Conservation (phyloP, 2,329 filamentous ascomycete species). For the Helotiales sp. region DNA sequence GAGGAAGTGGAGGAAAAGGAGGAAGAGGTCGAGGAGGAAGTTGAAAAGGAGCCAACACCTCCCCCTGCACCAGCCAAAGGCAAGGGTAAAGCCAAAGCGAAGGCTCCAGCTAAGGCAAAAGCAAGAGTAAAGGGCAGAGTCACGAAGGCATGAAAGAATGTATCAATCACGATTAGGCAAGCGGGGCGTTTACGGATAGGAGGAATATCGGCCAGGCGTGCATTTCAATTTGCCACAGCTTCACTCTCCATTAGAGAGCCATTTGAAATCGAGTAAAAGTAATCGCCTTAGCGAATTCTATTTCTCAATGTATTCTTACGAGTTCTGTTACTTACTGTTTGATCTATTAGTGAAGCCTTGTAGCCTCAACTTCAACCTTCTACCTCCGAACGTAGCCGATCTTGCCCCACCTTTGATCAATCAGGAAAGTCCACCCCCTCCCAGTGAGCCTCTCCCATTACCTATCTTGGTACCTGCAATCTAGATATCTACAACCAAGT, state of each 20-base stretch:
- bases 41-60: slow-evolving; percentile 35
- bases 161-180: slow-evolving; percentile 4
- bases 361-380: background rate
- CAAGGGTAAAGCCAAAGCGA: slow-evolving; percentile 51
- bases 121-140: slow-evolving; percentile 29
- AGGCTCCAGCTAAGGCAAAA: slow-evolving; percentile 37
- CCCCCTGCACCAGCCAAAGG: slow-evolving; percentile 41
- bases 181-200: slow-evolving; percentile 27
- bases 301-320: background rate
- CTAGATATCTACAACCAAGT: background rate
- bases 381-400: background rate
- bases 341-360: no score
- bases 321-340: background rate
- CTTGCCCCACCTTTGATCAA: slow-evolving; percentile 18
- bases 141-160: slow-evolving; percentile 20
- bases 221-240: background rate
- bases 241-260: background rate
- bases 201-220: background rate
- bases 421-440: background rate
- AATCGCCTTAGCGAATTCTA: background rate
- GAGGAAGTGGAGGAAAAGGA: slow-evolving; percentile 26
- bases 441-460: background rate
- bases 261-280: background rate
- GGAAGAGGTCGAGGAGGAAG: slow-evolving; percentile 31
- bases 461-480: background rate